Percentiles rank a stretch among this genome's conserved stretches.
Conservation (phyloP, 2,329 filamentous ascomycete genomes). For the Dactylella cylindrospora region DNA sequence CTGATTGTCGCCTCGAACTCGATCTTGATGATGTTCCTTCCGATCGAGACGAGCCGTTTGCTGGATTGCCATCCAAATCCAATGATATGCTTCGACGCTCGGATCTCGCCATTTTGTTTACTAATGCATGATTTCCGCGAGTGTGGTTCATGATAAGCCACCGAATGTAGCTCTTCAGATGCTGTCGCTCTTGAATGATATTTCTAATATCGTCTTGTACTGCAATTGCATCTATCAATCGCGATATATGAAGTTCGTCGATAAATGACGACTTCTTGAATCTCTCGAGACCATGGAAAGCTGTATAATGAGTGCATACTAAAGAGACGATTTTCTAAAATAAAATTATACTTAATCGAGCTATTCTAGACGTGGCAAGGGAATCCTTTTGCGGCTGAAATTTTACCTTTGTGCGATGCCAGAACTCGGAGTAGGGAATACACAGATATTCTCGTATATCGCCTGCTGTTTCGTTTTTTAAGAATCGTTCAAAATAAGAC, state of each 20-base stretch:
- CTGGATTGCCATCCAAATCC: conserved; percentile 25
- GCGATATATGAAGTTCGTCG: conserved; percentile 30
- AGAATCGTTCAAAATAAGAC: conserved; percentile 40
- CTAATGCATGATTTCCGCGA: conserved; percentile 33
- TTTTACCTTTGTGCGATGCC: conserved; percentile 43
- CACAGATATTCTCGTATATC: conserved; percentile 34
- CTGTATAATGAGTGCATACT: conserved; percentile 36
- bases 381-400: background rate
- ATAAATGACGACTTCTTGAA: conserved; percentile 42
- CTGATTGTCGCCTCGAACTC: conserved; percentile 32
- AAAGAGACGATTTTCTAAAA: conserved; percentile 36
- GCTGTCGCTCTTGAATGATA: conserved; percentile 31
- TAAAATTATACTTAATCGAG: conserved; percentile 3
- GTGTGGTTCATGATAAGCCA: conserved; percentile 44
- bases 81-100: conserved; percentile 20
- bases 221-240: conserved; percentile 34
- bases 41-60: too few relatives aligned
- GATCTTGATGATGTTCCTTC: conserved; percentile 13
- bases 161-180: conserved; percentile 39
- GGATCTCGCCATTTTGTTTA: conserved; percentile 37
- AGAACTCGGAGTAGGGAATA: conserved; percentile 32
- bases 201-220: conserved; percentile 26
- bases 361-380: background rate
- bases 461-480: conserved; percentile 39
- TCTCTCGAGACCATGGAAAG: conserved; percentile 31